Conservation (phyloP, 495 filamentous ascomycete genomes). For the Mytilinidion resinicola region DNA sequence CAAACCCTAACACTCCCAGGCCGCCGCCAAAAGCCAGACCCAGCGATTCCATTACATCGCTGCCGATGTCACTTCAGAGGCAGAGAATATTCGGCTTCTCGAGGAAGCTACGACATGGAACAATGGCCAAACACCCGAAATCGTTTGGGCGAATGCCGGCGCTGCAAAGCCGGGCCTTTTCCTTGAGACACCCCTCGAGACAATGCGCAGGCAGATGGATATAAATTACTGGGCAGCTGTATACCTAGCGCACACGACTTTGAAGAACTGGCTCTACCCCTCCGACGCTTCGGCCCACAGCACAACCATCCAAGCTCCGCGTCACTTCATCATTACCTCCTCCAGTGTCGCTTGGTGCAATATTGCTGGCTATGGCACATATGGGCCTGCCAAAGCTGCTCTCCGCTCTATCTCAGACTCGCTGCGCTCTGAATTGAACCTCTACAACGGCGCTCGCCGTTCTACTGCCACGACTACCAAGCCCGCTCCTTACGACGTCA, state of each 20-base stretch:
- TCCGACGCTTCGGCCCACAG: constrained; percentile 10
- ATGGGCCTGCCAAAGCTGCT: constrained; percentile 80
- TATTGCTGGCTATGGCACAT: constrained; percentile 77
- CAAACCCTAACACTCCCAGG: constrained; percentile 38
- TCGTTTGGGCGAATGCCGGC: constrained; percentile 91
- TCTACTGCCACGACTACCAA: constrained; percentile 36
- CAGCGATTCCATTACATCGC: constrained; percentile 81
- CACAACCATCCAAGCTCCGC: constrained; percentile 36
- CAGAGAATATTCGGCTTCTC: constrained; percentile 62
- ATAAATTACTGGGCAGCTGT: constrained; percentile 87
- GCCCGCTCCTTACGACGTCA: constrained; percentile 51
- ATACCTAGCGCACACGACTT: constrained; percentile 71
- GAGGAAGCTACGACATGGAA: constrained; percentile 81
- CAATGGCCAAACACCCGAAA: constrained; percentile 61
- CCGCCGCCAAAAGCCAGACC: constrained; percentile 50
- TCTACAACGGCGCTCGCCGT: constrained; percentile 63
- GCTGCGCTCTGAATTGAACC: constrained; percentile 71
- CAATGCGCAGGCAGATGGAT: constrained; percentile 73
- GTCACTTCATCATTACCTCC: constrained; percentile 84
- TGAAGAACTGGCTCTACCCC: constrained; percentile 55
- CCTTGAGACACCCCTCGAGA: constrained; percentile 59
- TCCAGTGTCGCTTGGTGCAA: constrained; percentile 69
- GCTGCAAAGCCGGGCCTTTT: constrained; percentile 70
- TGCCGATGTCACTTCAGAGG: constrained; percentile 68
- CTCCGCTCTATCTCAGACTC: constrained; percentile 77